Base-by-base conservation (phyloP, 805 yeast species). In the Metschnikowia bowlesiae region DNA sequence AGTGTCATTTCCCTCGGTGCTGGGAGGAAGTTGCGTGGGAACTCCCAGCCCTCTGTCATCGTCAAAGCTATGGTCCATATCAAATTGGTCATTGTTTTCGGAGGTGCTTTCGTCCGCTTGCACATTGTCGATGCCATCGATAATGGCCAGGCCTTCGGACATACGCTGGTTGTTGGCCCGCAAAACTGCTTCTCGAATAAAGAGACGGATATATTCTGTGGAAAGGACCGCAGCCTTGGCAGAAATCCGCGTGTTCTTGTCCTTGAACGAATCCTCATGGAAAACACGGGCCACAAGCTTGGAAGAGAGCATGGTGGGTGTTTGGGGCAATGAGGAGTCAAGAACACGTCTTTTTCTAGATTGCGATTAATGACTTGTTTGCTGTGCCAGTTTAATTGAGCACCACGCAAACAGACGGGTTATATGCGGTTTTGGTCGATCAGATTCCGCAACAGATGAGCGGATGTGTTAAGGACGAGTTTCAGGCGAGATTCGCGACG, bases 161-260 rank as follows among this genome's bases (percentile, higher is more conserved):
- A 65, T 38, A 33, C 83, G 59, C 44, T 75, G 80, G 51, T 81
- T 83, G 54, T 82, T 81, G 8, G 87, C 75, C 50, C 88, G 59
- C 6, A 76, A 59, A 2, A 82, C 71, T 0, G 87, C 87, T 61
- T 83, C 88, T 42, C 74, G 72, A 13, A 83, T 74, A 58, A 83
- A 83, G 60, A 82, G 67, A 38, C 75, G 65, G 16, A 81, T 70
- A 59, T 83, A 83, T 57, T 81, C 84, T 1, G 82, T 63, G 2
- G 81, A 72, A 13, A 80, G 62, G 39, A 75, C 75, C 10, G 83
- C 60, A 0, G 85, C 71, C 31, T 73, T 75, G 31, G 71, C 65
- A 0, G 83, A 70, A 39, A 82, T 76, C 18, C 76, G 65, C 0
- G 84, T 79, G 29, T 73, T 66, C 1, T 64, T 62, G 39, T 74